These are phyloP conservation scores for Candida sanyaensis DNA, from an alignment of 1,139 yeast species.

Conservation along the genomic window DNA sequence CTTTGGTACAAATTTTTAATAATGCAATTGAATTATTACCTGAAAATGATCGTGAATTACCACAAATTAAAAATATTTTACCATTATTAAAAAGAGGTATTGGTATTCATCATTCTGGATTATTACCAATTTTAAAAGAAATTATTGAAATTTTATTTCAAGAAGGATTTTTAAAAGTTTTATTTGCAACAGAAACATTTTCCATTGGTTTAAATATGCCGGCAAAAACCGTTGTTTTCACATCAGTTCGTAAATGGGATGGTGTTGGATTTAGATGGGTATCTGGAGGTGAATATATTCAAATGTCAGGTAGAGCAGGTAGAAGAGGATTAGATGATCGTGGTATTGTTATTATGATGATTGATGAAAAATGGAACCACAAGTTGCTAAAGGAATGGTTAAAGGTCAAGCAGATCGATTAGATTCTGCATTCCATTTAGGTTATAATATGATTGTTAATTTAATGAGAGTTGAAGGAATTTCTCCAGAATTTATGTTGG, in stretches of 20 bases:
- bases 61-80: constrained; percentile 88
- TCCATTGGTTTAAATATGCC: constrained; percentile 99
- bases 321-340: constrained; percentile 99
- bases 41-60: constrained; percentile 86
- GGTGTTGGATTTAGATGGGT: constrained; percentile 98
- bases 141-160: constrained; percentile 96
- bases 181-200: constrained; percentile 97
- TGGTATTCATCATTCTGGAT: constrained; percentile 97
- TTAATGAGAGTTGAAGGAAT: constrained; percentile 97
- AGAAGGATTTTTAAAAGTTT: constrained; percentile 90
- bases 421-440: constrained; percentile 95
- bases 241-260: constrained; percentile 98
- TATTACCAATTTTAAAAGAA: constrained; percentile 92
- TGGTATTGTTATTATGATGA: constrained; percentile 99
- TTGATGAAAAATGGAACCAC: constrained; percentile 99
- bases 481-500: constrained; percentile 96
- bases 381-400: constrained; percentile 98
- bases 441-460: constrained; percentile 95
- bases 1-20: constrained; percentile 81
- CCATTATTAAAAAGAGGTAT: constrained; percentile 92
- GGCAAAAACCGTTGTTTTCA: constrained; percentile 96
- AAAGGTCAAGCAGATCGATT: constrained; percentile 96
- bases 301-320: constrained; percentile 99
- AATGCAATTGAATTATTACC: constrained; percentile 88
- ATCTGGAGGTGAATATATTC: constrained; percentile 98